A percentile compares a stretch with the other conserved stretches of the same genome.
phyloP scores from a whole-genome alignment of 2,329 filamentous ascomycete genomes.

The Colletotrichum cordylinicola region DNA sequence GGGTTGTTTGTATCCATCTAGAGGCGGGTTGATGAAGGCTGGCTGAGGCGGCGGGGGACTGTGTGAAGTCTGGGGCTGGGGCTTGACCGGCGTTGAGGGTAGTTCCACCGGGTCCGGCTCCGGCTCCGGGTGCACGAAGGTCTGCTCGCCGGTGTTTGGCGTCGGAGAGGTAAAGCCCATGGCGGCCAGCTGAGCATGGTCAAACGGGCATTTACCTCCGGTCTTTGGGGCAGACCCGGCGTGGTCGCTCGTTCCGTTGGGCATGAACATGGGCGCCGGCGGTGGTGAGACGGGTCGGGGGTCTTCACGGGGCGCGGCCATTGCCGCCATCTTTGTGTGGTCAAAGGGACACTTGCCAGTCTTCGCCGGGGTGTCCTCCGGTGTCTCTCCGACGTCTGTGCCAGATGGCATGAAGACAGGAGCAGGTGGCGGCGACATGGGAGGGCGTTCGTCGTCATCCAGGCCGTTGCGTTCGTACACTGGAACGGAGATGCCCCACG shows the following conservation, averaged over 20 bases:
- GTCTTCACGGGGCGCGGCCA: slow-evolving; percentile 26
- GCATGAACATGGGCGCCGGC: slow-evolving; percentile 60
- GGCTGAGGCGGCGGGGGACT: slow-evolving; percentile 43
- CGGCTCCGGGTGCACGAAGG: slow-evolving; percentile 2
- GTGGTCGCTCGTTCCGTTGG: slow-evolving; percentile 34
- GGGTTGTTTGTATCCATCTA: slow-evolving; percentile 34
- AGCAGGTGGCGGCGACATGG: slow-evolving; percentile 63
- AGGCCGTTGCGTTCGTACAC: slow-evolving; percentile 49
- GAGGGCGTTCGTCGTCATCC: slow-evolving; percentile 47
- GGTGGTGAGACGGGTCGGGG: slow-evolving; percentile 57
- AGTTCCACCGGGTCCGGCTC: slow-evolving; percentile 19
- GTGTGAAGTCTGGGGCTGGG: slow-evolving; percentile 24
- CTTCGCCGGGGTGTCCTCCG: slow-evolving; percentile 23
- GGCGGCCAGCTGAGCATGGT: slow-evolving; percentile 50
- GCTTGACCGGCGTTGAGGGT: slow-evolving; percentile 26
- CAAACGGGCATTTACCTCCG: slow-evolving; percentile 64
- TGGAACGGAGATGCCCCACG: slow-evolving; percentile 90
- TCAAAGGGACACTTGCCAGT: slow-evolving; percentile 65
- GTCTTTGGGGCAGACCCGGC: slow-evolving; percentile 27
- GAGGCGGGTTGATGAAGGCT: slow-evolving; percentile 55
- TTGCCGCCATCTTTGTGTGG: slow-evolving; percentile 48
- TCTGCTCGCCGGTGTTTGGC: slow-evolving; percentile 13
- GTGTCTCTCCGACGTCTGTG: slow-evolving; percentile 25
- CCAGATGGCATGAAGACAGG: slow-evolving; percentile 56
- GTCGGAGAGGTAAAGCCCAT: slow-evolving; percentile 29